Base-by-base conservation (phyloP, 2,329 filamentous ascomycete genomes). In the Aureobasidium subglaciale region DNA sequence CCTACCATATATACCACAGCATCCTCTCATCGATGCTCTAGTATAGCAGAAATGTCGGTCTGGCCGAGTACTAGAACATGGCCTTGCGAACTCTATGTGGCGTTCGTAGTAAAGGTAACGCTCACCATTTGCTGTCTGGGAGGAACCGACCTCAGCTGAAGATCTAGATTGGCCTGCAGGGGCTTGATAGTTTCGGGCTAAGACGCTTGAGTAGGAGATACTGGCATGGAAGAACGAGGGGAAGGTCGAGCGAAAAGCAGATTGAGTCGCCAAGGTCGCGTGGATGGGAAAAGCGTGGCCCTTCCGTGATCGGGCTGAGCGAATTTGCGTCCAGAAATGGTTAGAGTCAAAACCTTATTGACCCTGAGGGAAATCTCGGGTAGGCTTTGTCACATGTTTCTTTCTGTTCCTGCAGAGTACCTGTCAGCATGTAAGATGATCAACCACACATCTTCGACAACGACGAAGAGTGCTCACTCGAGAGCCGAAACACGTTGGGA, bases 391-490 rank as follows among this genome's bases (percentile, higher is more conserved):
- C 24, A 5, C 24, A 13, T 43, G 41, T 29, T 29, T 30, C 25
- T 29, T 43, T 43, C 41, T 45, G 41, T 45, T 45, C 41, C 41
- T 45, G 41, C 41, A 45, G 25, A 32, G 5, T 45, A 30, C 41
- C 27, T 45, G 25, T 30, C 25, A 32, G 11, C 41, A 32, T 22
- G 41, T 30, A 32, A 11, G 22, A 20, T 1, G 8, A 32, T 20
- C 41, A 22, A 45, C 16, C 16, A 32, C 16, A 22, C 25, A 3
- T 20, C 41, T 45, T 32, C 25, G 16, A 32, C 27, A 3, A 18
- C n/a, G 2, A 29, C 3, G 13, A 30, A 4, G 13, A 15, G 9
- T 30, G 8, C 9, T 22, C 15, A 2, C 9, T n/a, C 13, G 16
- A n/a, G 29, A 43, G 24, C 25, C 24, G 7, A 20, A 30, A 7